Conservation (phyloP, 805 yeast genomes). For the Wickerhamomyces subpelliculosus region DNA sequence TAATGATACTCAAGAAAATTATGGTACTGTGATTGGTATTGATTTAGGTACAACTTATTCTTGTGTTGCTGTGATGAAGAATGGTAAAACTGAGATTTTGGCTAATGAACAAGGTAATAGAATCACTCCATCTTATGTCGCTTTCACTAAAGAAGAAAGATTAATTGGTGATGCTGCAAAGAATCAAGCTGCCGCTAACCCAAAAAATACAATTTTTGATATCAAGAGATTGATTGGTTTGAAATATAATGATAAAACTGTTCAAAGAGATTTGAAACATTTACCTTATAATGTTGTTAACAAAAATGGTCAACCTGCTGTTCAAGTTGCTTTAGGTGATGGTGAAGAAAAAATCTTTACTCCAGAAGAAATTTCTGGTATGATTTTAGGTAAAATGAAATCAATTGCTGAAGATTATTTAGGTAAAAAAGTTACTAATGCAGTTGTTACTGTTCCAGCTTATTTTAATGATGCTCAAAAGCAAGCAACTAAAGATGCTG, state of each 20-base stretch:
- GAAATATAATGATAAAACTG: constrained; percentile 68
- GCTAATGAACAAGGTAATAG: constrained; percentile 98
- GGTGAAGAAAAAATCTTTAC: constrained; percentile 73
- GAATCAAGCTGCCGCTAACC: constrained; percentile 90
- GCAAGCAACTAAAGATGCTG: constrained; percentile 92
- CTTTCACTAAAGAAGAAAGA: constrained; percentile 87
- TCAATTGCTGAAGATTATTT: constrained; percentile 86
- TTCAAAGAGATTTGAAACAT: constrained; percentile 76
- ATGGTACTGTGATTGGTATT: constrained; percentile 79
- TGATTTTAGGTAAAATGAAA: constrained; percentile 90
- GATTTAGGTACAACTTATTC: constrained; percentile 98
- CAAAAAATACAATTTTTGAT: constrained; percentile 80
- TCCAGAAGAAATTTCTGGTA: constrained; percentile 90
- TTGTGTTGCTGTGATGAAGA: constrained; percentile 86
- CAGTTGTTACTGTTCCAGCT: constrained; percentile 91
- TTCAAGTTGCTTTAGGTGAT: constrained; percentile 67
- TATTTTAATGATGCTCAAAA: constrained; percentile 92
- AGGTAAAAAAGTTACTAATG: constrained; percentile 79
- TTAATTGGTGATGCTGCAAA: constrained; percentile 95
- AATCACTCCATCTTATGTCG: constrained; percentile 93
- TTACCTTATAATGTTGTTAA: constrained; percentile 69
- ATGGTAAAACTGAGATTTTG: constrained; percentile 84
- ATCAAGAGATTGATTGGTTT: constrained; percentile 89
- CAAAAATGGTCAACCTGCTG: constrained; percentile 77
- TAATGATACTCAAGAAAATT: constrained; percentile 32